phyloP scores from a whole-genome alignment of 768 basidiomycete genomes.

The Leccinum broughii region DNA sequence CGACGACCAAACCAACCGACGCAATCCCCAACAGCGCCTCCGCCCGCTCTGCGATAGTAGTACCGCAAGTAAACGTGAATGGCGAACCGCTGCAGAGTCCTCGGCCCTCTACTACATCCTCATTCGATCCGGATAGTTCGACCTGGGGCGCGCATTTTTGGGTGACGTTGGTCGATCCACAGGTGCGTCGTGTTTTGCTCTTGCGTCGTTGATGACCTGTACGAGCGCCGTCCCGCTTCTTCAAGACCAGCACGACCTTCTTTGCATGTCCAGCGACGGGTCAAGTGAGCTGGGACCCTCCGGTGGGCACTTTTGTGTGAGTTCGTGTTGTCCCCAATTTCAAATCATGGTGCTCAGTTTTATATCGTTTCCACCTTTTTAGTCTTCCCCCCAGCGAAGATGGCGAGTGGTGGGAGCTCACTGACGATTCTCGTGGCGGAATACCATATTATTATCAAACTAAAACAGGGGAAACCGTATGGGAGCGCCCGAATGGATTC shows the following conservation, averaged over 20 bases:
- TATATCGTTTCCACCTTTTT: slow-evolving; percentile 4
- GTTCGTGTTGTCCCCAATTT: slow-evolving; percentile 30
- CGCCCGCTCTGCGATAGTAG: slow-evolving; percentile 19
- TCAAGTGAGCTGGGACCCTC: slow-evolving; percentile 91
- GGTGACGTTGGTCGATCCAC: slow-evolving; percentile 91
- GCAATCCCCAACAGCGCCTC: slow-evolving; percentile 14
- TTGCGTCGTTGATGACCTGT: slow-evolving; percentile 11
- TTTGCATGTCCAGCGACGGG: slow-evolving; percentile 93
- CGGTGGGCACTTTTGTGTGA: slow-evolving; percentile 85
- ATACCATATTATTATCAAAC: slow-evolving; percentile 95
- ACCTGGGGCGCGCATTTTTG: slow-evolving; percentile 92
- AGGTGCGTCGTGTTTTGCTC: slow-evolving; percentile 49
- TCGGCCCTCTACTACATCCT: slow-evolving; percentile 31
- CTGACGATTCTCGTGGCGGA: slow-evolving; percentile 79
- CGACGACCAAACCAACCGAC: slow-evolving; percentile 11
- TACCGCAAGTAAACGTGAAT: slow-evolving; percentile 38
- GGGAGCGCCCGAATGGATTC: slow-evolving; percentile 88
- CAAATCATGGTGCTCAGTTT: slow-evolving; percentile 18
- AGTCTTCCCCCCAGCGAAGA: slow-evolving; percentile 81
- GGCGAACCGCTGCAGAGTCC: slow-evolving; percentile 35
- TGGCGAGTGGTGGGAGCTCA: slow-evolving; percentile 97
- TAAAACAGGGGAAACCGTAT: slow-evolving; percentile 85
- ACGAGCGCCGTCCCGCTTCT: slow-evolving; percentile 5
- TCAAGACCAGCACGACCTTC: slow-evolving; percentile 65
- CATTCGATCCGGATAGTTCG: slow-evolving; percentile 39